Evolutionary conservation across 108 stramenopile species (phyloP), one percentile per base, ranked within the genome.

Genomic region (Pinguiococcus pyrenoidosus): DNA sequence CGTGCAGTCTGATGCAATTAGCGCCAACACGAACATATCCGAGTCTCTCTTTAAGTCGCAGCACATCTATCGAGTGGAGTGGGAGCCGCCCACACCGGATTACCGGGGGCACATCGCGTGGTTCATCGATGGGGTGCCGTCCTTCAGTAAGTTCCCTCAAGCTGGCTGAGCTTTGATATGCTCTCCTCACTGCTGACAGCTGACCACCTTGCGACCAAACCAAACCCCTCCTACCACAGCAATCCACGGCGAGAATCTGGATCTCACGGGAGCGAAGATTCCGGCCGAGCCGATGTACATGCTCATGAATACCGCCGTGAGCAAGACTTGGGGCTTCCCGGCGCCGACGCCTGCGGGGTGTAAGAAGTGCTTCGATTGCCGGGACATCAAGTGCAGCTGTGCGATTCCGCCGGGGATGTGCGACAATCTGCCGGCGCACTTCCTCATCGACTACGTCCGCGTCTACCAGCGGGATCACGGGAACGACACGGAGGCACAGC

Each of bases 261-360:
- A 64, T 1, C 46, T 83, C 22, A 82, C 77, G n/a, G 66, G 71
- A 8, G 77, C 73, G 16, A 71, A 79, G 54, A 87, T 87, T 26
- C 82, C 85, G 0, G 73, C 75, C 48, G 85, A 87, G 51, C 79
- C 85, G 0, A 87, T 87, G 85, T 83, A 87, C 58, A 41, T 87
- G 10, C 52, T 87, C 18, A 78, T 87, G 67, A 87, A 83, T 57
- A 83, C 82, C 17, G 85, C 85, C 13, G 77, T 83, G 12, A 75
- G 81, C 0, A 67, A 59, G 9, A 65, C 64, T n/a, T 87, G 85
- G 85, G 85, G 85, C 27, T 87, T 87, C 49, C 80, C 82, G 3
- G 51, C 39, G 32, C 82, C 82, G 2, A 82, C 80, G 52, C 85
- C 82, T 0, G 72, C 71, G 6, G 81, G 78, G 13, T 87, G 85